Conservation (phyloP, 1,284 basidiomycete genomes). For the Schizophyllum amplum region DNA sequence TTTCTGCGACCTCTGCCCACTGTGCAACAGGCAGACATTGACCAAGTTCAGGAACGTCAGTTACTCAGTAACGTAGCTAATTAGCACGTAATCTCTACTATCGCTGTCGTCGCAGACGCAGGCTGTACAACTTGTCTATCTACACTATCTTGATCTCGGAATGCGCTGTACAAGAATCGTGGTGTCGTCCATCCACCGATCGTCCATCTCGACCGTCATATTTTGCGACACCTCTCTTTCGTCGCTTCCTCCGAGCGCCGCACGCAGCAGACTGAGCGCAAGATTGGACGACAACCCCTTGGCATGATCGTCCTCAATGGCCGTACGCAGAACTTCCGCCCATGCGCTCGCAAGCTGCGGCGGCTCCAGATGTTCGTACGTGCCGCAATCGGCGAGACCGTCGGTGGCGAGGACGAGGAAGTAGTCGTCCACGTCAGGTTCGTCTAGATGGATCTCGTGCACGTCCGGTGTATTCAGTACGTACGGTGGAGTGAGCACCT, state of each 20-base stretch:
- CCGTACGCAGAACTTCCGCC: slow-evolving; percentile 10
- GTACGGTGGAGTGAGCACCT: slow-evolving; percentile 12
- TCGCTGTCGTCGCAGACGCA: too few relatives aligned
- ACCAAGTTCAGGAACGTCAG: not conserved
- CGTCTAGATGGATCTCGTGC: slow-evolving; percentile 7
- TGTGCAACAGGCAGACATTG: slow-evolving; percentile 30
- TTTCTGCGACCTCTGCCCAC: slow-evolving; percentile 54
- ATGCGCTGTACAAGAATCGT: slow-evolving; percentile 39
- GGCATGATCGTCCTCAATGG: slow-evolving; percentile 2
- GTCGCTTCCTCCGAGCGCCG: slow-evolving; percentile 50
- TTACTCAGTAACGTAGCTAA: not conserved
- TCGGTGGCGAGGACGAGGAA: slow-evolving; percentile 13
- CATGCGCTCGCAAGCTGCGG: slow-evolving; percentile 5
- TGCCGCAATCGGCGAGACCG: slow-evolving; percentile 10
- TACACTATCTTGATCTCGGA: not conserved
- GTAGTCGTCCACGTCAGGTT: slow-evolving; percentile 5
- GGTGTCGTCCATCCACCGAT: slow-evolving; percentile 66
- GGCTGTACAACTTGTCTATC: too few relatives aligned
- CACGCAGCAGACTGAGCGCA: slow-evolving; percentile 44
- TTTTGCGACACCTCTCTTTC: slow-evolving; percentile 41
- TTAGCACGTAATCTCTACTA: not conserved
- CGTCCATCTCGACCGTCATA: slow-evolving; percentile 55
- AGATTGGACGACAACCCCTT: slow-evolving; percentile 27
- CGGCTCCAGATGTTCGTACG: slow-evolving; percentile 10
- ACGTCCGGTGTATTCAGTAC: slow-evolving; percentile 10